These are phyloP conservation scores for Volutella citrinella DNA, from an alignment of 2,329 filamentous ascomycete genomes.

Conservation along the genomic window DNA sequence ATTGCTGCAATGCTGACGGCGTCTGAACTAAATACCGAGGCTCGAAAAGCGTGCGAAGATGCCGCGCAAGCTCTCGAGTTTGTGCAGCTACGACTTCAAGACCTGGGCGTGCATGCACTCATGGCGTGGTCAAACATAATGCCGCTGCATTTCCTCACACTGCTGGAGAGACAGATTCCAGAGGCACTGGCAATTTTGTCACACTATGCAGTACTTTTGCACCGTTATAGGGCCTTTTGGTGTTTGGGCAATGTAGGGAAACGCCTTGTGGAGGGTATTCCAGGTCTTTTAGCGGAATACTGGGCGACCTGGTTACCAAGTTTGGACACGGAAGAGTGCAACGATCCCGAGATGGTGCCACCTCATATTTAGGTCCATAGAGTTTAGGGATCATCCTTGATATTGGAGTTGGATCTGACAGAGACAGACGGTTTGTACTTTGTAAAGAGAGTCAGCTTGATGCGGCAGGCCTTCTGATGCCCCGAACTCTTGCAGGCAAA, in stretches of 20 bases:
- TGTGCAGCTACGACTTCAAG: background rate
- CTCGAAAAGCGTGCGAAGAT: background rate
- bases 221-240: constrained; percentile 7
- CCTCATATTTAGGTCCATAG: no score
- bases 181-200: constrained; percentile 14
- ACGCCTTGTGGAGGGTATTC: constrained; percentile 3
- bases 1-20: constrained; percentile 3
- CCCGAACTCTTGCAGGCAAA: no score
- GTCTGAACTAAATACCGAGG: constrained; percentile 6
- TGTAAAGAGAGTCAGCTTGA: no score
- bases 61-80: background rate
- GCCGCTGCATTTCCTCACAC: constrained; percentile 3
- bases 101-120: constrained; percentile 4
- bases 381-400: no score
- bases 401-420: no score
- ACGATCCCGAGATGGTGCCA: no score
- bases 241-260: constrained; percentile 3
- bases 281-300: background rate
- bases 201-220: constrained; percentile 2
- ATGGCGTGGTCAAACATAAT: constrained; percentile 5
- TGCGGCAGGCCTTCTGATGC: no score
- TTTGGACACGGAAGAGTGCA: no score
- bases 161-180: constrained; percentile 6
- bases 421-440: no score
- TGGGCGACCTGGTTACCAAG: constrained; percentile 6